These are phyloP conservation scores for Dentipellis fragilis DNA, from an alignment of 768 basidiomycete species.

Conservation along the genomic window DNA sequence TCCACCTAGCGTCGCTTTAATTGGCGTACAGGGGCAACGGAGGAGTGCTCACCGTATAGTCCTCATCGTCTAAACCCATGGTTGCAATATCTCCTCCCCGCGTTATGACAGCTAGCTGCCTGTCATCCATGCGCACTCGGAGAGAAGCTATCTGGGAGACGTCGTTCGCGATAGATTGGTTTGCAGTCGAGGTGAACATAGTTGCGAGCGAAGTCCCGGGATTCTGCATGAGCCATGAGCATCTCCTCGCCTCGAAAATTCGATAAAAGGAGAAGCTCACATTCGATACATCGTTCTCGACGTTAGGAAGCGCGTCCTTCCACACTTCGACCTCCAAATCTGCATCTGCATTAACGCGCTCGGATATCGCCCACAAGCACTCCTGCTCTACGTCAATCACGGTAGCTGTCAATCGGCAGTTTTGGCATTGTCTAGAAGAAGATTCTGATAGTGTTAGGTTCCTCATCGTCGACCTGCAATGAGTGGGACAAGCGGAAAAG, in stretches of 20 bases:
- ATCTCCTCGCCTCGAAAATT: no score
- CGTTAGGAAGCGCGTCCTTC: neutral
- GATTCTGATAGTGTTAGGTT: conserved; percentile 3
- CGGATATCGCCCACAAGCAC: conserved; percentile 11
- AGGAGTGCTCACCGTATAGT: conserved; percentile 29
- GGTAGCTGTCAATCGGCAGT: conserved; percentile 4
- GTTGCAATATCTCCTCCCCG: conserved; percentile 78
- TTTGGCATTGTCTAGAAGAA: neutral
- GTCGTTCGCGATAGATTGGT: conserved; percentile 4
- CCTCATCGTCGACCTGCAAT: conserved; percentile 1
- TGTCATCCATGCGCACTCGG: conserved; percentile 56
- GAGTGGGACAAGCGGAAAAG: neutral
- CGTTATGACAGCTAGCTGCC: conserved; percentile 55
- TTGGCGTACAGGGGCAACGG: neutral
- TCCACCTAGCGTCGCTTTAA: conserved; percentile 39
- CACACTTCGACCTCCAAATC: conserved; percentile 11
- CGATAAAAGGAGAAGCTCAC: neutral
- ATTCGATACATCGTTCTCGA: neutral
- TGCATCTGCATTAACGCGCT: conserved; percentile 10
- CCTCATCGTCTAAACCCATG: conserved; percentile 42
- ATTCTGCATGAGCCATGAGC: conserved; percentile 1
- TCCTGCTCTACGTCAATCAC: conserved; percentile 6
- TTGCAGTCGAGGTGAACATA: conserved; percentile 9
- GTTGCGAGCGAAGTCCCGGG: conserved; percentile 1
- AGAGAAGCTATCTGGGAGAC: conserved; percentile 33